Conservation (phyloP, 768 basidiomycete species). For the Russula lepida region DNA sequence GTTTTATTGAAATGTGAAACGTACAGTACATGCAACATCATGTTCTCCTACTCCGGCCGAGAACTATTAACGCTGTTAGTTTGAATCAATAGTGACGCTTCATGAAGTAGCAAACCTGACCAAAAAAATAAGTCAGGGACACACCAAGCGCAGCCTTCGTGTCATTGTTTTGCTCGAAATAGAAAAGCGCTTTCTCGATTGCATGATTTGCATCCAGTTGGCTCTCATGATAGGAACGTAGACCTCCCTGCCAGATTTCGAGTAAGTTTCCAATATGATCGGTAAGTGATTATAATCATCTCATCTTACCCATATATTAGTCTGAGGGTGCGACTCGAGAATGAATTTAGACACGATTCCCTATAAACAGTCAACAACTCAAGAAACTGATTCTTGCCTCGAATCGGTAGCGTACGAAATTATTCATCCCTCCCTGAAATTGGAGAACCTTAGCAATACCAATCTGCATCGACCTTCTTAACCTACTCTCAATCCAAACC, state of each 20-base stretch:
- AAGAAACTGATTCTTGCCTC: not conserved
- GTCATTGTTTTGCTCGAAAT: not conserved
- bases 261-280: not conserved
- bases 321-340: constrained; percentile 19
- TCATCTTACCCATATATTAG: constrained; percentile 24
- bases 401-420: not conserved
- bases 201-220: not conserved
- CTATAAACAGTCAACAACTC: not conserved
- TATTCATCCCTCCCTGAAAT: constrained; percentile 15
- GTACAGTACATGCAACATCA: too few species aligned
- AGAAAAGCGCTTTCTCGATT: not conserved
- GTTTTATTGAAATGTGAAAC: too few species aligned
- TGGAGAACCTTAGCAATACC: not conserved
- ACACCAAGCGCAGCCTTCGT: not conserved
- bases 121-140: not conserved
- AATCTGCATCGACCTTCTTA: not conserved
- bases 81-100: not conserved
- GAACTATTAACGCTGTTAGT: not conserved
- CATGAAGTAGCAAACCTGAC: not conserved
- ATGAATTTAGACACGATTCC: constrained; percentile 11
- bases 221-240: not conserved
- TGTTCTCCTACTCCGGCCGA: not conserved
- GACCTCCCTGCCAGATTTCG: not conserved
- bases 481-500: constrained; percentile 10
- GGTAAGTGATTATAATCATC: not conserved